A percentile compares a stretch with the other conserved stretches of the same genome.
These are phyloP conservation scores for Trichoderma simmonsii DNA, from an alignment of 2,329 filamentous ascomycete species.

Conservation along the genomic window DNA sequence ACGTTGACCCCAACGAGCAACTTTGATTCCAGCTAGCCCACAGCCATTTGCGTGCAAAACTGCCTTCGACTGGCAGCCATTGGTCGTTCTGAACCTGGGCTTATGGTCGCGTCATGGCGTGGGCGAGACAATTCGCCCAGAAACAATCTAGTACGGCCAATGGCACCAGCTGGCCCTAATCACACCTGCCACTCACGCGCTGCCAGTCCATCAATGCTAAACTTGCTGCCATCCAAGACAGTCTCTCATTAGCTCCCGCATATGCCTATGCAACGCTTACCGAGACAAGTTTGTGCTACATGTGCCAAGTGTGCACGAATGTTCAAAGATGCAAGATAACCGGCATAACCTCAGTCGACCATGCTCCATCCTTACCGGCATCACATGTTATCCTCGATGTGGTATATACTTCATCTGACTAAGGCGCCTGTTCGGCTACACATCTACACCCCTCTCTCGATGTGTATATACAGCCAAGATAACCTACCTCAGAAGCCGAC, in stretches of 20 bases:
- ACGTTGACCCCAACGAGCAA: not conserved
- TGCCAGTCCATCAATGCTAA: not conserved
- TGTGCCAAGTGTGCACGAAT: not conserved
- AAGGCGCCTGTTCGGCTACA: not conserved
- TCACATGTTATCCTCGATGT: not conserved
- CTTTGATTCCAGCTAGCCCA: not conserved
- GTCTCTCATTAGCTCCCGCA: constrained; percentile 4
- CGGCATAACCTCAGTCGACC: not conserved
- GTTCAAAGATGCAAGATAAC: not conserved
- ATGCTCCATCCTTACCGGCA: not conserved
- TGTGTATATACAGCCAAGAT: not conserved
- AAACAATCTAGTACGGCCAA: not conserved
- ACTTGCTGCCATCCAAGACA: not conserved
- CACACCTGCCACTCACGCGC: not conserved
- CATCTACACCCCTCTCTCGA: not conserved
- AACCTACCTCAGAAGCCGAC: not conserved
- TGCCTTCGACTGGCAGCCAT: not conserved
- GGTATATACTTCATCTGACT: not conserved
- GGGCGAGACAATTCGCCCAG: constrained; percentile 3
- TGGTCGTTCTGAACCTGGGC: not conserved
- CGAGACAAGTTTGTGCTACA: constrained; percentile 2
- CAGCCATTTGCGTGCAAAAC: not conserved
- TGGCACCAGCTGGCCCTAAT: not conserved
- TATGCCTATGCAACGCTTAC: not conserved
- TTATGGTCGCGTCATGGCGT: not conserved